Evolutionary conservation across 805 yeast genomes (phyloP).

Genomic region (Tetrapisispora fleetii): DNA sequence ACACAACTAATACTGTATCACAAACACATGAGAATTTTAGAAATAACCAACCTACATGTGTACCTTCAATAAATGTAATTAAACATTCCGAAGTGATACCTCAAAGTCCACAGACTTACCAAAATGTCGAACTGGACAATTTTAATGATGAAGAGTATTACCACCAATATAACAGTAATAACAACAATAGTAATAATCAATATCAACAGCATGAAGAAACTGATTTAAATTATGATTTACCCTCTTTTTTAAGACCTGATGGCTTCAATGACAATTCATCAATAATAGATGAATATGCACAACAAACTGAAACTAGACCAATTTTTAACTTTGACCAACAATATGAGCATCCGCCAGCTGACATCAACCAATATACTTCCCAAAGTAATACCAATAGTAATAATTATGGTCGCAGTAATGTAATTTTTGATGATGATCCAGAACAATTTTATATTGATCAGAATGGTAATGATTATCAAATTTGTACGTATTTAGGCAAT

Average conservation of each 20-base stretch:
- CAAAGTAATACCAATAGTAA: not conserved
- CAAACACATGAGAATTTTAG: not conserved
- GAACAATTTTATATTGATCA: conserved; percentile 25
- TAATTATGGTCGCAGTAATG: not conserved
- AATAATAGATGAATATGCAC: conserved; percentile 1
- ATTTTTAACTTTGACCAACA: not conserved
- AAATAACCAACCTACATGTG: not conserved
- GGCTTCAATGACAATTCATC: not conserved
- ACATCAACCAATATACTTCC: not conserved
- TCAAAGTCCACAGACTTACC: not conserved
- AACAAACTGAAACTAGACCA: conserved; percentile 2
- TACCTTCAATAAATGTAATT: conserved; percentile 3
- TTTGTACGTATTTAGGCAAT: conserved; percentile 26
- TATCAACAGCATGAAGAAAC: not conserved
- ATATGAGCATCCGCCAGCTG: not conserved
- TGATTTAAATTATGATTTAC: not conserved
- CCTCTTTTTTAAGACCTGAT: not conserved
- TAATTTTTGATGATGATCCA: conserved; percentile 9
- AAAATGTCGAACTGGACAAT: not conserved
- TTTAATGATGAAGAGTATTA: conserved; percentile 1
- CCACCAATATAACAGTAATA: not conserved
- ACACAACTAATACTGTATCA: not conserved
- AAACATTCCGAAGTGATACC: conserved; percentile 2
- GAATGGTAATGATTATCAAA: conserved; percentile 29
- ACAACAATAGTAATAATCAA: no score